Conservation (phyloP, 768 basidiomycete species). For the Mycena haematopus region DNA sequence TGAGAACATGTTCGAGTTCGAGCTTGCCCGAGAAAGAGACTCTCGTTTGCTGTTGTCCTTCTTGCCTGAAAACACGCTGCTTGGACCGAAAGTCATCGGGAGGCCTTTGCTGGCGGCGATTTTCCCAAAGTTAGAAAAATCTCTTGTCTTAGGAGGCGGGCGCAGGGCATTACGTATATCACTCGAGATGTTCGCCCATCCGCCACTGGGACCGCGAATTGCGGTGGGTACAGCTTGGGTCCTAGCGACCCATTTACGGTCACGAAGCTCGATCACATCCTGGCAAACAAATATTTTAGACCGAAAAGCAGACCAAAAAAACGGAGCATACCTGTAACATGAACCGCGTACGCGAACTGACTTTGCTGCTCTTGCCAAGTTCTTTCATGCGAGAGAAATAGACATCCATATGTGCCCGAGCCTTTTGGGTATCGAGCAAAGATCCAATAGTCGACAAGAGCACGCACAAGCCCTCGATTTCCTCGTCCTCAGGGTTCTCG, state of each 20-base stretch:
- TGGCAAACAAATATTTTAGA: conserved; percentile 38
- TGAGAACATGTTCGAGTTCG: conserved; percentile 86
- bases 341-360: conserved; percentile 91
- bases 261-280: conserved; percentile 92
- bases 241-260: conserved; percentile 80
- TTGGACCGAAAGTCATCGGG: conserved; percentile 82
- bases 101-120: conserved; percentile 78
- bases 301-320: conserved; percentile 1
- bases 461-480: conserved; percentile 95
- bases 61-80: conserved; percentile 81
- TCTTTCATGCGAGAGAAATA: conserved; percentile 93
- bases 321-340: conserved; percentile 83
- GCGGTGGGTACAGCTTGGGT: conserved; percentile 81
- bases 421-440: conserved; percentile 80
- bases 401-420: conserved; percentile 87
- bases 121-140: conserved; percentile 88
- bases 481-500: conserved; percentile 95
- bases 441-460: conserved; percentile 90
- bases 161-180: conserved; percentile 54
- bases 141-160: conserved; percentile 79
- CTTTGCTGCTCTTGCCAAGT: conserved; percentile 72
- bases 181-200: conserved; percentile 77
- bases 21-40: conserved; percentile 79
- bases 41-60: conserved; percentile 69
- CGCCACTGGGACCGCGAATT: conserved; percentile 76